A percentile compares a stretch with the other conserved stretches of the same genome.
Evolutionary conservation across 805 yeast genomes (phyloP).

Genomic region (Wickerhamomyces silvicola): DNA sequence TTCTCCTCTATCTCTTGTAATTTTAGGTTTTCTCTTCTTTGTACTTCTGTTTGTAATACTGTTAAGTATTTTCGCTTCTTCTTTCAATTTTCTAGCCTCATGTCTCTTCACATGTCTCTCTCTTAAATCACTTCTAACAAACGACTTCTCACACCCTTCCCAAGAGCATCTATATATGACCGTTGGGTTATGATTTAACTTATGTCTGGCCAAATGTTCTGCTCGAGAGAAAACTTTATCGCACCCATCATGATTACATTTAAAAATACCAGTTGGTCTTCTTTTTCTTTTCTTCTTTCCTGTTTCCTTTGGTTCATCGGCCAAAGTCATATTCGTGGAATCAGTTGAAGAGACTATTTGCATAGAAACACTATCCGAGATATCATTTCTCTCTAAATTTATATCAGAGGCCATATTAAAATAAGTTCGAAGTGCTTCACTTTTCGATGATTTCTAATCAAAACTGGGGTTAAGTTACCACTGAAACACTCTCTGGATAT

Average conservation of each 20-base stretch:
- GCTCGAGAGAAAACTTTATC: conserved; percentile 51
- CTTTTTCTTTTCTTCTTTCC: conserved; percentile 17
- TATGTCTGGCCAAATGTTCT: conserved; percentile 60
- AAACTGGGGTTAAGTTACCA: too few relatives aligned
- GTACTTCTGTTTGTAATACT: conserved; percentile 7
- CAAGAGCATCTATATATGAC: conserved; percentile 47
- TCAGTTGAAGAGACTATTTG: too few relatives aligned
- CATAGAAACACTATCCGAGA: too few relatives aligned
- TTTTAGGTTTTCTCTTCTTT: conserved; percentile 10
- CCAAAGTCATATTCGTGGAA: too few relatives aligned
- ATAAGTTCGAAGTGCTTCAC: too few relatives aligned
- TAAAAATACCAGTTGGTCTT: conserved; percentile 26
- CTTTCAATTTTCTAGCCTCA: conserved; percentile 25
- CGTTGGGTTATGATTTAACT: conserved; percentile 52
- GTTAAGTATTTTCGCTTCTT: conserved; percentile 18
- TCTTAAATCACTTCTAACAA: conserved; percentile 55
- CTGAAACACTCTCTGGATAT: too few relatives aligned
- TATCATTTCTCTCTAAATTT: too few relatives aligned
- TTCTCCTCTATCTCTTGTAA: not conserved
- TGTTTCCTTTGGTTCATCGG: too few relatives aligned
- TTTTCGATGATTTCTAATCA: too few relatives aligned
- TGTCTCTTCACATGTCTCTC: conserved; percentile 41
- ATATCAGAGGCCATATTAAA: too few relatives aligned
- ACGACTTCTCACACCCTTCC: conserved; percentile 49
- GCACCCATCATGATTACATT: conserved; percentile 44